Percentiles rank a stretch among this genome's conserved stretches.
phyloP scores from a whole-genome alignment of 2,329 filamentous ascomycete genomes.

The Verticillium zaregamsianum region DNA sequence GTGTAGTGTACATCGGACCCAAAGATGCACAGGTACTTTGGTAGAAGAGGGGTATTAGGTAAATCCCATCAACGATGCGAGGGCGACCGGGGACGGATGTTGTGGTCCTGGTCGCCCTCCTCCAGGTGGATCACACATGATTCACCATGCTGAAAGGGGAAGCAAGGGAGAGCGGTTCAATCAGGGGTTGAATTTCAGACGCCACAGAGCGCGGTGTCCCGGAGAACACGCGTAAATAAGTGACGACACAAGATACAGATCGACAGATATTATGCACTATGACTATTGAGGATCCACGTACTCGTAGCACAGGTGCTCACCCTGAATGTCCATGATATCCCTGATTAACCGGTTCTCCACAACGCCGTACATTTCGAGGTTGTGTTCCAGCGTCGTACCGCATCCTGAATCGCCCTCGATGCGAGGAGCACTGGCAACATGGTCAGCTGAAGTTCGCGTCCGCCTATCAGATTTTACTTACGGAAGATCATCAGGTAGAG shows the following conservation, averaged over 20 bases:
- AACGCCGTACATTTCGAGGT: slow-evolving; percentile 21
- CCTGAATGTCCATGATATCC: slow-evolving; percentile 23
- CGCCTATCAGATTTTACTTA: neutral
- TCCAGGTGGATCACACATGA: neutral
- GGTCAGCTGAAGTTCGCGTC: neutral
- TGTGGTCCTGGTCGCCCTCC: neutral
- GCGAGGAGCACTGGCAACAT: neutral
- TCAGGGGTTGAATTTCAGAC: neutral
- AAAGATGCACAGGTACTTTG: too few relatives aligned
- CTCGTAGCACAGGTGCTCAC: slow-evolving; percentile 18
- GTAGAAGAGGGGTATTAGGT: too few relatives aligned
- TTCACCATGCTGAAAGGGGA: neutral
- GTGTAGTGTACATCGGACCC: too few relatives aligned
- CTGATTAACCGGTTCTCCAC: slow-evolving; percentile 16
- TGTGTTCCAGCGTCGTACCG: slow-evolving; percentile 19
- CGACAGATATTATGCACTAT: neutral
- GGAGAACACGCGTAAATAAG: neutral
- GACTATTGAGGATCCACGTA: slow-evolving; percentile 11
- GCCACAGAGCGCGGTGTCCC: neutral
- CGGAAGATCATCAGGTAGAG: neutral
- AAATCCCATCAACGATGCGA: too few relatives aligned
- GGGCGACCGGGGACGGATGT: too few relatives aligned
- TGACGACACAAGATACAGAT: neutral
- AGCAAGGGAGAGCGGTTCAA: neutral
- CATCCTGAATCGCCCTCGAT: slow-evolving; percentile 14